phyloP scores from a whole-genome alignment of 306 rosid genomes.

The Luffa aegyptiaca region DNA sequence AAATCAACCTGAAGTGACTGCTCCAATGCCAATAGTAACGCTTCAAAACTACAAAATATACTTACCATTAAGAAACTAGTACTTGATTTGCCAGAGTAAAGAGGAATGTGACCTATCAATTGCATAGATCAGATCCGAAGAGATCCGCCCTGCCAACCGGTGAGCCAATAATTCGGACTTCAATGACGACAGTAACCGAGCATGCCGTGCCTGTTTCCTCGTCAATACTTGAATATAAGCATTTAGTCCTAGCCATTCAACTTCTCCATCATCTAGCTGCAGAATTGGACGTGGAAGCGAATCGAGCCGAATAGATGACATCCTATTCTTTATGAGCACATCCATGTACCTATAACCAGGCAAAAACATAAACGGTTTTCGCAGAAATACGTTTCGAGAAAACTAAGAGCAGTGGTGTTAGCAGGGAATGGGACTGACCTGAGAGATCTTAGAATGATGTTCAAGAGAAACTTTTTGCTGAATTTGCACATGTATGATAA shows the following conservation, averaged over 20 bases:
- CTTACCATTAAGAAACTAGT: constrained; percentile 16
- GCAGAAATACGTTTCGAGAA: background rate
- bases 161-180: constrained; percentile 33
- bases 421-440: constrained; percentile 33
- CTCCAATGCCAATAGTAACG: background rate
- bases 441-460: constrained; percentile 39
- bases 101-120: constrained; percentile 51
- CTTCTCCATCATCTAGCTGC: constrained; percentile 43
- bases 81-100: constrained; percentile 62
- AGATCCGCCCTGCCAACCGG: constrained; percentile 16
- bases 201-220: constrained; percentile 61
- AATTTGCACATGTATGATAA: constrained; percentile 58
- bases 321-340: constrained; percentile 50
- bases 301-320: constrained; percentile 24
- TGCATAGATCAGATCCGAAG: constrained; percentile 55
- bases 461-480: constrained; percentile 15
- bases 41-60: background rate
- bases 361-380: background rate
- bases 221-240: constrained; percentile 59
- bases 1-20: background rate
- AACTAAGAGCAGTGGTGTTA: background rate
- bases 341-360: constrained; percentile 47
- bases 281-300: constrained; percentile 39
- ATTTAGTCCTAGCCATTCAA: constrained; percentile 77
- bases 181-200: constrained; percentile 38